phyloP scores from a whole-genome alignment of 306 rosid species.

The Quillaja saponaria region DNA sequence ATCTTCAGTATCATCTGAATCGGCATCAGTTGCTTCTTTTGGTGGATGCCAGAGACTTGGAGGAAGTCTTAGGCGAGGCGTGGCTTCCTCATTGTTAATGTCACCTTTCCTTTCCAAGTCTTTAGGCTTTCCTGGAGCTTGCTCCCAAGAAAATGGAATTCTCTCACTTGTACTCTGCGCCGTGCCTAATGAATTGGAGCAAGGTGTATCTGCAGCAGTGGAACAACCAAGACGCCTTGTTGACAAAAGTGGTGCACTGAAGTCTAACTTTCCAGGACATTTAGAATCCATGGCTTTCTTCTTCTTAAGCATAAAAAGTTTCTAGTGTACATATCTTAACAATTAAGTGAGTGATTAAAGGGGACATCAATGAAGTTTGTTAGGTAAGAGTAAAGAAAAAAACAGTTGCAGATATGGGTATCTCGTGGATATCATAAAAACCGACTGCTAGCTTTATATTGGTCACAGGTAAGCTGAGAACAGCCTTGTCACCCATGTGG shows the following conservation, averaged over 20 bases:
- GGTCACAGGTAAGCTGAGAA: conserved; percentile 48
- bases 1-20: conserved; percentile 22
- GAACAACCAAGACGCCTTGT: conserved; percentile 43
- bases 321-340: neutral
- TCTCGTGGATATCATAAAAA: conserved; percentile 54
- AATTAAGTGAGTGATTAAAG: conserved; percentile 21
- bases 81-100: conserved; percentile 19
- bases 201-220: conserved; percentile 27
- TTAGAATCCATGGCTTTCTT: conserved; percentile 34
- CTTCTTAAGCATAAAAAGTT: conserved; percentile 22
- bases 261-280: conserved; percentile 64
- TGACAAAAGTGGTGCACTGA: conserved; percentile 69
- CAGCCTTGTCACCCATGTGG: conserved; percentile 16
- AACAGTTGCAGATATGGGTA: conserved; percentile 52
- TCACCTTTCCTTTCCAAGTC: conserved; percentile 16
- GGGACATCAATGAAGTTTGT: conserved; percentile 29
- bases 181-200: conserved; percentile 11
- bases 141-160: conserved; percentile 89
- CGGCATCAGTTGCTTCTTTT: conserved; percentile 13
- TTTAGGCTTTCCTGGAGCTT: conserved; percentile 72
- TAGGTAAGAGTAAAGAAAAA: conserved; percentile 40
- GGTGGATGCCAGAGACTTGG: conserved; percentile 52
- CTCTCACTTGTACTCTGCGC: conserved; percentile 41
- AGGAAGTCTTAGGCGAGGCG: conserved; percentile 61
- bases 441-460: conserved; percentile 38